phyloP scores from a whole-genome alignment of 2,329 filamentous ascomycete genomes.

The Emmonsiellopsis sp. region DNA sequence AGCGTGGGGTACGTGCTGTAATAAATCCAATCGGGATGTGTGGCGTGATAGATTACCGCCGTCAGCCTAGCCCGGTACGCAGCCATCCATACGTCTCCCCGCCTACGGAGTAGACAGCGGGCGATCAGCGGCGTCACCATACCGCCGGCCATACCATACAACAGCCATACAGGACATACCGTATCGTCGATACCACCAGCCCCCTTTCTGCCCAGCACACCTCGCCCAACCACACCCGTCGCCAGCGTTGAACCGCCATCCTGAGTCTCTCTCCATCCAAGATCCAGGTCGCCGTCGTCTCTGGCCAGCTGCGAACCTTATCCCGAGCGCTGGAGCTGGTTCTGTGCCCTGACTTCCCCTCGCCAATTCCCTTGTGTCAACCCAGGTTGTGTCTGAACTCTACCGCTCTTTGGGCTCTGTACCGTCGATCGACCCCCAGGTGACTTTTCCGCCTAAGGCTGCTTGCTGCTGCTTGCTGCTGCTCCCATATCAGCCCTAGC shows the following conservation, averaged over 20 bases:
- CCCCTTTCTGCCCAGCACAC: background rate
- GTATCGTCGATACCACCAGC: background rate
- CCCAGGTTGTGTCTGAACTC: background rate
- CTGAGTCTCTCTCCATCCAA: background rate
- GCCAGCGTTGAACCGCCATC: background rate
- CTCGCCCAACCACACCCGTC: too few species aligned
- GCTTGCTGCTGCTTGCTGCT: background rate
- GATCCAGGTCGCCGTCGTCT: background rate
- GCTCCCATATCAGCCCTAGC: background rate
- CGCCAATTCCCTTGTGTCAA: constrained; percentile 1
- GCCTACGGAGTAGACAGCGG: too few species aligned
- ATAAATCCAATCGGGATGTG: too few species aligned
- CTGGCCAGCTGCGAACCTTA: background rate
- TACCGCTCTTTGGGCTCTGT: background rate
- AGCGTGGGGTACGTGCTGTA: too few species aligned
- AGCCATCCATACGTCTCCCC: too few species aligned
- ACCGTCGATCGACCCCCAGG: background rate
- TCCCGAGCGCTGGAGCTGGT: constrained; percentile 1
- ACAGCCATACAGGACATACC: background rate
- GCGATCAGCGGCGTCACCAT: too few species aligned
- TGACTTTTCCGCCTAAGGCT: constrained; percentile 1
- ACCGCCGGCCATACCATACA: too few species aligned
- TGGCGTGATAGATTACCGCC: too few species aligned
- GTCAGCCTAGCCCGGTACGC: too few species aligned
- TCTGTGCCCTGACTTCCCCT: background rate